Percentiles rank a stretch among this genome's conserved stretches.
Conservation (phyloP, 2,329 filamentous ascomycete genomes). For the Fusarium nanum region DNA sequence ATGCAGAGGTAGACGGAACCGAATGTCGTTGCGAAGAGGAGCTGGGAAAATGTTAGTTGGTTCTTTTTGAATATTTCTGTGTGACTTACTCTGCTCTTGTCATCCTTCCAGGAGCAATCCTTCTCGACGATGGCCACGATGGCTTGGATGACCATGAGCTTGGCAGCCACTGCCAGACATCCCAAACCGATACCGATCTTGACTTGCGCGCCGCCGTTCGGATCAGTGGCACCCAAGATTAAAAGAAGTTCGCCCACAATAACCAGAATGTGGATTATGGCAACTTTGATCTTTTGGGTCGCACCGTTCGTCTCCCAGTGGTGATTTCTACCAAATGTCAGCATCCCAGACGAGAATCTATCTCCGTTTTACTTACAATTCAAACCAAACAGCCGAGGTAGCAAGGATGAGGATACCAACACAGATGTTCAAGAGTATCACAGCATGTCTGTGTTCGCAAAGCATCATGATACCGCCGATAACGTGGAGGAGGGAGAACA, state of each 20-base stretch:
- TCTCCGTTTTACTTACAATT: not conserved
- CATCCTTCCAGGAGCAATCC: not conserved
- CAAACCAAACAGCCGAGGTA: not conserved
- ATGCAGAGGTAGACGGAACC: not conserved
- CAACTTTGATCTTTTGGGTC: not conserved
- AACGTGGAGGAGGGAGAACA: not conserved
- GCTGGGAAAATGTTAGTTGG: not conserved
- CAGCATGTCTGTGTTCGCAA: not conserved
- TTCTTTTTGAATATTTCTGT: accelerated
- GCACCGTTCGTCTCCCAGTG: not conserved
- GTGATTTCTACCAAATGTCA: not conserved
- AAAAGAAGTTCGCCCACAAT: not conserved
- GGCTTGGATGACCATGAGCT: not conserved
- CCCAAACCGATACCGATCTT: not conserved
- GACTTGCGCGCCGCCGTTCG: not conserved
- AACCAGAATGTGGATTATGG: not conserved
- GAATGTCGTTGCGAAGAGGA: not conserved
- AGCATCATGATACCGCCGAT: not conserved
- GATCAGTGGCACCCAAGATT: not conserved
- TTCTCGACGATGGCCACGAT: not conserved
- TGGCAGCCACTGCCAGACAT: not conserved
- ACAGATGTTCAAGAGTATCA: not conserved
- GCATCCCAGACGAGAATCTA: not conserved
- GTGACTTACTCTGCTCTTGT: not conserved
- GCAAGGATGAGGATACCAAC: not conserved